These are phyloP conservation scores for Claviceps spartinae DNA, from an alignment of 2,329 filamentous ascomycete genomes.

Conservation along the genomic window DNA sequence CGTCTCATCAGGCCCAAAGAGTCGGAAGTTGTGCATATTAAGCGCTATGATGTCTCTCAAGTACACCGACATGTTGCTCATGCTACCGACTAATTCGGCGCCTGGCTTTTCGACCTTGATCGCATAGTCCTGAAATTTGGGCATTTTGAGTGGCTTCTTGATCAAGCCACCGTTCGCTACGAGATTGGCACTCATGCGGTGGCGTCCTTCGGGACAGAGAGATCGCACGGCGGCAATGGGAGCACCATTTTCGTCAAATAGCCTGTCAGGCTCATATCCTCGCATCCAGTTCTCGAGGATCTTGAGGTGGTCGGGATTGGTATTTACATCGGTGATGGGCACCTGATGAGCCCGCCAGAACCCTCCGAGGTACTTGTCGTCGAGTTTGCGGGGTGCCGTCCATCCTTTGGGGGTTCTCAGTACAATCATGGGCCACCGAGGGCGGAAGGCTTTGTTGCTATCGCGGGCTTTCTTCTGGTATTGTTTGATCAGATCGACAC, in stretches of 20 bases:
- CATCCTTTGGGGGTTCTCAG: constrained; percentile 69
- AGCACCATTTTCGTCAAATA: constrained; percentile 52
- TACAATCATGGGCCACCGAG: constrained; percentile 67
- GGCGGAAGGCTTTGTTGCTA: constrained; percentile 54
- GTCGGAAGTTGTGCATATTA: constrained; percentile 56
- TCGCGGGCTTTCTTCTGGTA: constrained; percentile 61
- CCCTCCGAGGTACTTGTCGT: constrained; percentile 57
- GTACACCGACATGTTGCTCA: constrained; percentile 56
- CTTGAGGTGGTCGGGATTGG: constrained; percentile 52
- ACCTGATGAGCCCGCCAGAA: constrained; percentile 72
- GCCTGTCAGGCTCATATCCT: constrained; percentile 58
- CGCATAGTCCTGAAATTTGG: constrained; percentile 56
- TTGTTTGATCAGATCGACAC: constrained; percentile 53
- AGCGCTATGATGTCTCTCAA: constrained; percentile 52
- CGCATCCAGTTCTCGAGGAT: constrained; percentile 65
- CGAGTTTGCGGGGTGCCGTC: constrained; percentile 61
- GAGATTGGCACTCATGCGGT: constrained; percentile 66
- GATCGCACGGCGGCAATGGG: constrained; percentile 48
- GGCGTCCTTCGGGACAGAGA: constrained; percentile 50
- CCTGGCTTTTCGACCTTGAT: constrained; percentile 49
- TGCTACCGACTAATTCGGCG: constrained; percentile 43
- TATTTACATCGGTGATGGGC: constrained; percentile 55
- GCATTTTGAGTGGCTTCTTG: constrained; percentile 52
- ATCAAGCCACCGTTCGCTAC: constrained; percentile 59
- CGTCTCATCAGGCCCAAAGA: constrained; percentile 70